Conservation (phyloP, 306 rosid species). For the Cucumis hystrix region DNA sequence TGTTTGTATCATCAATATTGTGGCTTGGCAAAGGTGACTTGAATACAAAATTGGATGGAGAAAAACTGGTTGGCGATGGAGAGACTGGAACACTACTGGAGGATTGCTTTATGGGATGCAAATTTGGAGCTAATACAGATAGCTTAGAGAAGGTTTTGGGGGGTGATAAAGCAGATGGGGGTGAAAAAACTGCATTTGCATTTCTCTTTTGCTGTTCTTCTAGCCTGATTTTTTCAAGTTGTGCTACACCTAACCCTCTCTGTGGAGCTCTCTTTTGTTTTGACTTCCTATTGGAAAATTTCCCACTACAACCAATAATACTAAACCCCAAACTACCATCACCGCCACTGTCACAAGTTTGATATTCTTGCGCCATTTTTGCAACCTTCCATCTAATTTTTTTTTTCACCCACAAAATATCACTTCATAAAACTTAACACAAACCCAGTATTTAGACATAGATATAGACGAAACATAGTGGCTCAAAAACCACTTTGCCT, state of each 20-base stretch:
- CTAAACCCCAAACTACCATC: constrained; percentile 5
- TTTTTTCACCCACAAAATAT: background rate
- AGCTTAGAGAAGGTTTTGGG: constrained; percentile 18
- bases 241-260: constrained; percentile 90
- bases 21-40: constrained; percentile 21
- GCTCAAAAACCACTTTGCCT: background rate
- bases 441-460: constrained; percentile 9
- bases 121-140: constrained; percentile 21
- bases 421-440: constrained; percentile 16
- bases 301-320: constrained; percentile 12
- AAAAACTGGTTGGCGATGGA: constrained; percentile 13
- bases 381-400: constrained; percentile 24
- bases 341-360: constrained; percentile 22
- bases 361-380: constrained; percentile 44
- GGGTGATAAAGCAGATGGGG: constrained; percentile 16
- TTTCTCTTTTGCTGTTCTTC: constrained; percentile 53
- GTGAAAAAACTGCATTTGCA: background rate
- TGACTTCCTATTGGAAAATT: constrained; percentile 37
- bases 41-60: constrained; percentile 18
- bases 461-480: background rate
- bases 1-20: constrained; percentile 15
- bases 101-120: constrained; percentile 22
- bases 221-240: constrained; percentile 65
- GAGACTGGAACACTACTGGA: constrained; percentile 18
- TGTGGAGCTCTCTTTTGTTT: constrained; percentile 70